These are phyloP conservation scores for Azolla pinnata DNA, from an alignment of 75 land plant species.

Conservation along the genomic window DNA sequence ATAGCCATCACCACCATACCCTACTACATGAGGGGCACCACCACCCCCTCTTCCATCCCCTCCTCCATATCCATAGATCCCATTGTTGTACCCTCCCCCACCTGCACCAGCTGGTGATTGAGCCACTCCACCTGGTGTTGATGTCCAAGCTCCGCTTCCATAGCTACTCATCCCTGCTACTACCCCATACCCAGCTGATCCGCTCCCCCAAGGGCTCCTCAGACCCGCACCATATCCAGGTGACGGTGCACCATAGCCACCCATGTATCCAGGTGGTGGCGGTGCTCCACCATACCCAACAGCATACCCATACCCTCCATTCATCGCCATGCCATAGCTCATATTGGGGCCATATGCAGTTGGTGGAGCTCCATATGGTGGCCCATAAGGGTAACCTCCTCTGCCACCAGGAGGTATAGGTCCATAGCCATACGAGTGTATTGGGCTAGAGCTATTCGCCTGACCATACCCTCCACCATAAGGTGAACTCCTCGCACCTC, in stretches of 20 bases:
- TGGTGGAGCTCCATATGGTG: too few relatives aligned
- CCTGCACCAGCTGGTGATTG: neutral
- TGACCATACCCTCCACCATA: constrained; percentile 20
- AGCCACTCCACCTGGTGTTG: constrained; percentile 7
- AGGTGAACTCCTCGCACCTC: constrained; percentile 19
- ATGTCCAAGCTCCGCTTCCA: neutral
- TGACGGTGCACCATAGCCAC: constrained; percentile 12
- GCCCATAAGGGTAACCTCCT: constrained; percentile 10
- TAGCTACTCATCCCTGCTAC: constrained; percentile 3
- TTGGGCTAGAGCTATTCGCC: neutral
- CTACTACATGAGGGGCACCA: neutral
- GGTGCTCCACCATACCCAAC: constrained; percentile 22
- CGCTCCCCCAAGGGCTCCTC: constrained; percentile 21
- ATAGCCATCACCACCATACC: constrained; percentile 8
- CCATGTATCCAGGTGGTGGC: constrained; percentile 14
- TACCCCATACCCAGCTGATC: constrained; percentile 25
- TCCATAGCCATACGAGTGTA: constrained; percentile 9
- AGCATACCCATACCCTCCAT: constrained; percentile 20
- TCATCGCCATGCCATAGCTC: constrained; percentile 19
- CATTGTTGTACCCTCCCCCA: neutral
- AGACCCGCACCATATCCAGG: constrained; percentile 9
- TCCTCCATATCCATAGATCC: constrained; percentile 9
- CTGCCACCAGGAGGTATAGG: constrained; percentile 21
- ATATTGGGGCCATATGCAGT: neutral
- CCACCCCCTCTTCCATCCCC: constrained; percentile 5